phyloP scores from a whole-genome alignment of 306 rosid species.

The Dryas alaskensis region DNA sequence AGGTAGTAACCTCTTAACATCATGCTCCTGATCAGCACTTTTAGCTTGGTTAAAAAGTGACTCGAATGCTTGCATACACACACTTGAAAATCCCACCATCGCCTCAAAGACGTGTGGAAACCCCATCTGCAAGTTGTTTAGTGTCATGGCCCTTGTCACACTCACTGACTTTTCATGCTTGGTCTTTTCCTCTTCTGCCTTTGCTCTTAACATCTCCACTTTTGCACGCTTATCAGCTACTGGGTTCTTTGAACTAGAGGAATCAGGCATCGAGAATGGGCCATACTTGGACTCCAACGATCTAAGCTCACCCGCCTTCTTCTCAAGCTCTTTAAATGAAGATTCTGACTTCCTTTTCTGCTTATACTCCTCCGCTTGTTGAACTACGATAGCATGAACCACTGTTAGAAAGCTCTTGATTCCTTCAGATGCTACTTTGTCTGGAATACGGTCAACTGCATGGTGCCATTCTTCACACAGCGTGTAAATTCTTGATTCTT shows the following conservation, averaged over 20 bases:
- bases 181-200: conserved; percentile 80
- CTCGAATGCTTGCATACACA: conserved; percentile 78
- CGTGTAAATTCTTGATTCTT: conserved; percentile 70
- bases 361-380: conserved; percentile 78
- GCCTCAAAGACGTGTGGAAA: conserved; percentile 94
- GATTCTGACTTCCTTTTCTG: conserved; percentile 75
- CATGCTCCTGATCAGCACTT: conserved; percentile 43
- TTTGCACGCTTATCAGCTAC: conserved; percentile 63
- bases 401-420: conserved; percentile 83
- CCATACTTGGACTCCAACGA: conserved; percentile 71
- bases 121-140: conserved; percentile 91
- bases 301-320: conserved; percentile 67
- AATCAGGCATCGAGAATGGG: conserved; percentile 55
- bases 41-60: conserved; percentile 80
- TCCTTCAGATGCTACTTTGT: conserved; percentile 87
- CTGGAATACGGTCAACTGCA: conserved; percentile 79
- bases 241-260: conserved; percentile 43
- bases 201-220: conserved; percentile 62
- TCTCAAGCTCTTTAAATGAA: conserved; percentile 74
- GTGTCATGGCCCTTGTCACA: conserved; percentile 83
- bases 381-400: conserved; percentile 79
- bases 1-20: conserved; percentile 62
- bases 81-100: conserved; percentile 90
- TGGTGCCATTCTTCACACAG: conserved; percentile 92
- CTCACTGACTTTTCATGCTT: conserved; percentile 73